Evolutionary conservation across 2,329 filamentous ascomycete species (phyloP), one percentile per base, ranked within the genome.

Genomic region (Colletotrichum phormii): DNA sequence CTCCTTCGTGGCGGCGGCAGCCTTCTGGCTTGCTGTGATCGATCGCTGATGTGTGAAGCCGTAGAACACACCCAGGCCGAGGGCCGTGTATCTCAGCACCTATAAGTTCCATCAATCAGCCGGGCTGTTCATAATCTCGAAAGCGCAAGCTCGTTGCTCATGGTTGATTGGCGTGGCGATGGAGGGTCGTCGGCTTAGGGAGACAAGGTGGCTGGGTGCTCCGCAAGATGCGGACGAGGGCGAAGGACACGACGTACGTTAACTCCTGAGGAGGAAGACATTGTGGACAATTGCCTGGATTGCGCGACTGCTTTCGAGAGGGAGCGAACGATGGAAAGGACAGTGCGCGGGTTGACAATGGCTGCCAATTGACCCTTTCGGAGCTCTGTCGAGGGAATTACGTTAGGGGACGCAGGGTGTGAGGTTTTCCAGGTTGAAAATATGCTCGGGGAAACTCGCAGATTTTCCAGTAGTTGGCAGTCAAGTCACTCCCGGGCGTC

Each of bases 51-150:
- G 96, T 85, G 92, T 94, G 88, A 98, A 91, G 84, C 97, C 97
- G 88, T 99, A 99, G 87, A 98, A 92, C 82, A 98, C 87, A 83
- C 97, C 97, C 81, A 95, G 89, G 81, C 92, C 94, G 78, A 99
- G 94, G 82, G 95, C 95, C 82, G 95, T 96, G 90, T 96, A 99
- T 86, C 97, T 95, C 85, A 98, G 91, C 85, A 99, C 96, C 97
- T 99, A 84, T 64, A 72, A 31, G 53, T 75, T 61, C 37, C 67
- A 68, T 77, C 75, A 79, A 80, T 82, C 80, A 81, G 78, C 75
- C 42, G 37, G 31, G 12, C 3, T 57, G 13, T 63, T 33, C 46
- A 37, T 42, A 29, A 5, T 58, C 7, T 12, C 42, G 37, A 35
- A 29, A 24, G 26, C 11, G 11, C 22, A 51, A 13, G 9, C 13